Evolutionary conservation across 208 protist species (phyloP), one percentile per base, ranked within the genome.

Genomic region (Phytomonas serpens): DNA sequence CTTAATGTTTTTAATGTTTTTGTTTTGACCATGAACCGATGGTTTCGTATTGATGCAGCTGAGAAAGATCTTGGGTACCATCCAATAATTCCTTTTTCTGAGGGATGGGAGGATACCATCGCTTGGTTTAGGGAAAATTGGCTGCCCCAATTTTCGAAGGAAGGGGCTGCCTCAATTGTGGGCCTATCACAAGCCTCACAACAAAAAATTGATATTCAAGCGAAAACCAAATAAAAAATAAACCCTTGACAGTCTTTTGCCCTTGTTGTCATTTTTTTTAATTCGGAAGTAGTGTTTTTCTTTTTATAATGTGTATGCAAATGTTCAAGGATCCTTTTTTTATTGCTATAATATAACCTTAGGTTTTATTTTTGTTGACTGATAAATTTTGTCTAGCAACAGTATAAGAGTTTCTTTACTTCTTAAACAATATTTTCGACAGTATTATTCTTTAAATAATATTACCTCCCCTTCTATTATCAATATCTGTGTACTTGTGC

Each of bases 1-100:
- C 83, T 97, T 32, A 97, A 96, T 73, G 87, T 95, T 11, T 98
- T 98, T 80, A 97, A 93, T 69, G 88, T 98, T 5, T 92, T 92
- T 84, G 87, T 97, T 16, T 81, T 98, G n/a, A 98, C 92, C 29
- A 98, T 98, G 86, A 95, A 98, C 78, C 86, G 96, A 30, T 98
- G 92, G 93, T 98, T 98, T 74, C 80, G 87, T 31, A 97, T 98
- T 68, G 87, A 88, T 27, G 89, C 87, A 31, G 93, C 92, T 9
- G 88, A 97, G 72, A 76, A 84, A 19, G 92, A 98, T 66, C 78
- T 98, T 23, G 80, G 87, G 61, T 97, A 83, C 73, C 63, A 87
- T 64, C 93, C 93, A 14, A 90, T 98, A 40, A 96, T 97, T 67
- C 64, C 85, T 1, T 98, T 97, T 75, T 61, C 51, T 61, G 85